phyloP scores from a whole-genome alignment of 768 basidiomycete genomes.

The Collybia sordida region DNA sequence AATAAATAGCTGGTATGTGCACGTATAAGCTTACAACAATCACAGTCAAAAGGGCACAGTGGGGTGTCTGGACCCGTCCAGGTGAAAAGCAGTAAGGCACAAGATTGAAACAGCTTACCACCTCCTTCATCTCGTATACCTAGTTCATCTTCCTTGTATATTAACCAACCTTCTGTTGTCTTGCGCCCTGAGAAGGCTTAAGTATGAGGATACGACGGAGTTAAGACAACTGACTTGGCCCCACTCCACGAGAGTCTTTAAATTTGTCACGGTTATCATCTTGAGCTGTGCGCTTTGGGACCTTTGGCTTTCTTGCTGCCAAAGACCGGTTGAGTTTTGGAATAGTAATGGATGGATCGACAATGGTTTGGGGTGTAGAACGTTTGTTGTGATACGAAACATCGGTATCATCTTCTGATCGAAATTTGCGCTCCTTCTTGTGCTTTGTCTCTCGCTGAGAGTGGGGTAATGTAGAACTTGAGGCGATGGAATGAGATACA shows the following conservation, averaged over 20 bases:
- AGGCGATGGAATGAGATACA: slow-evolving; percentile 16
- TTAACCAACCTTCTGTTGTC: slow-evolving; percentile 77
- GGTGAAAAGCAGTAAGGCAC: slow-evolving; percentile 18
- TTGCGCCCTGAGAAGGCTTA: slow-evolving; percentile 53
- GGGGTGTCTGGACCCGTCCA: slow-evolving; percentile 61
- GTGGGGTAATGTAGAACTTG: slow-evolving; percentile 31
- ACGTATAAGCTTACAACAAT: slow-evolving; percentile 66
- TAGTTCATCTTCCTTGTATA: slow-evolving; percentile 85
- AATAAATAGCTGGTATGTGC: neutral
- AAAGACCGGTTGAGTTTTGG: slow-evolving; percentile 24
- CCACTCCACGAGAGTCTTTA: slow-evolving; percentile 72
- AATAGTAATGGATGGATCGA: slow-evolving; percentile 57
- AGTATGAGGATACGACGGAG: slow-evolving; percentile 3
- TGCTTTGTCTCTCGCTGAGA: slow-evolving; percentile 51
- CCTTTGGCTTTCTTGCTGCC: slow-evolving; percentile 1
- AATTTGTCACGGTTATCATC: slow-evolving; percentile 42
- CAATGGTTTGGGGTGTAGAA: slow-evolving; percentile 56
- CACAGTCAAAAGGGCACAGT: slow-evolving; percentile 86
- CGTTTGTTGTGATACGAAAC: slow-evolving; percentile 31
- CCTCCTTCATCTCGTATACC: slow-evolving; percentile 68
- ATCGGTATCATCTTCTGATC: slow-evolving; percentile 9
- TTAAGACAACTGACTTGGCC: slow-evolving; percentile 53
- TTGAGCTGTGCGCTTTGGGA: slow-evolving; percentile 20
- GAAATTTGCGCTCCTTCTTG: slow-evolving; percentile 24
- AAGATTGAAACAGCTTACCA: slow-evolving; percentile 44